Conservation (phyloP, 495 filamentous ascomycete genomes). For the Hyphodiscus hymeniophilus region DNA sequence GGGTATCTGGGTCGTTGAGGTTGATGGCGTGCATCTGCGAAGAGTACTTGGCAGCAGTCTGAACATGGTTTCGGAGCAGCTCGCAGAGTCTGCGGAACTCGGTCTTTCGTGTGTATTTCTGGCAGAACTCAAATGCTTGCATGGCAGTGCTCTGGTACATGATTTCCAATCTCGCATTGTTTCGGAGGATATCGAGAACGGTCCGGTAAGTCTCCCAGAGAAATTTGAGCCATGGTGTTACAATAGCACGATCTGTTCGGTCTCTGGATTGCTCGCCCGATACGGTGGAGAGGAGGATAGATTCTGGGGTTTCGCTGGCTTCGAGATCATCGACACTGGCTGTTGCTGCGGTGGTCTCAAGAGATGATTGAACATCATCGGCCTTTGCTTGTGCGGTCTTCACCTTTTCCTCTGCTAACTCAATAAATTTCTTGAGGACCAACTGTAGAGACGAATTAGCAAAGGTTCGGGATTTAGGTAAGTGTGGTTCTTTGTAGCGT, state of each 20-base stretch:
- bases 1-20: slow-evolving; percentile 91
- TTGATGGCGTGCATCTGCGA: slow-evolving; percentile 99
- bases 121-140: slow-evolving; percentile 97
- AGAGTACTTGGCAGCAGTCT: slow-evolving; percentile 98
- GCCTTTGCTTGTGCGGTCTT: slow-evolving; percentile 93
- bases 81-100: slow-evolving; percentile 98
- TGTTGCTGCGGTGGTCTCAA: slow-evolving; percentile 62
- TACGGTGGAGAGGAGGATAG: slow-evolving; percentile 93
- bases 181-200: slow-evolving; percentile 94
- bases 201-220: slow-evolving; percentile 99
- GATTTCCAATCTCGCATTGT: slow-evolving; percentile 93
- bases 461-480: neutral
- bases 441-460: slow-evolving; percentile 37
- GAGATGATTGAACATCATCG: slow-evolving; percentile 81
- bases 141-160: slow-evolving; percentile 98
- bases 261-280: slow-evolving; percentile 96
- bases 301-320: slow-evolving; percentile 95
- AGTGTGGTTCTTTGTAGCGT: slow-evolving; percentile 14
- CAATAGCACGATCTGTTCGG: slow-evolving; percentile 93
- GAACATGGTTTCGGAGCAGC: slow-evolving; percentile 94
- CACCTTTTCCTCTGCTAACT: slow-evolving; percentile 92
- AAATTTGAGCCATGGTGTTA: slow-evolving; percentile 98
- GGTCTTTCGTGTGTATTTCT: slow-evolving; percentile 96
- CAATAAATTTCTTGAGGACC: slow-evolving; percentile 95
- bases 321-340: slow-evolving; percentile 89